A percentile compares a stretch with the other conserved stretches of the same genome.
Conservation (phyloP, 306 rosid species). For the Begonia masoniana region DNA sequence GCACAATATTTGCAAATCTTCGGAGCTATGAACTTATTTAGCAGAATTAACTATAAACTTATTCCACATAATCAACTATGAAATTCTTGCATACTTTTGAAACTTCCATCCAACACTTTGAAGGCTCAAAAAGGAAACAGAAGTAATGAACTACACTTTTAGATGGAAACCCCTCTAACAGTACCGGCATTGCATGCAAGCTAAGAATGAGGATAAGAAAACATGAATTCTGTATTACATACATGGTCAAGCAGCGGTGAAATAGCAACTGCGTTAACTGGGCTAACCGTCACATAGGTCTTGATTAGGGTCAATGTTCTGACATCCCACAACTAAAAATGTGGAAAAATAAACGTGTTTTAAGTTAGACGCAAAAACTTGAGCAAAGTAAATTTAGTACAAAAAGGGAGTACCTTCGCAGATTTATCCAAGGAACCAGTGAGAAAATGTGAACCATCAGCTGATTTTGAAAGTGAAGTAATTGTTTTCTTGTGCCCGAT, state of each 20-base stretch:
- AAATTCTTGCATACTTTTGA: no score
- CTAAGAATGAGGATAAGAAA: neutral
- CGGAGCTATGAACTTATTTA: no score
- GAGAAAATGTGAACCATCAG: slow-evolving; percentile 67
- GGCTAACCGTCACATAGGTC: slow-evolving; percentile 77
- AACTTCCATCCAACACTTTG: no score
- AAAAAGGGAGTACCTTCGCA: slow-evolving; percentile 40
- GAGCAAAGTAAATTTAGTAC: neutral
- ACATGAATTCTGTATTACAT: slow-evolving; percentile 15
- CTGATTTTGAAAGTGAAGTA: slow-evolving; percentile 59
- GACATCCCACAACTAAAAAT: slow-evolving; percentile 70
- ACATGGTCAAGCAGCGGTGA: slow-evolving; percentile 93
- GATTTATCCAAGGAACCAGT: slow-evolving; percentile 89
- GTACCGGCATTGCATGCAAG: no score
- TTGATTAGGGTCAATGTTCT: slow-evolving; percentile 76
- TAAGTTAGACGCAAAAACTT: neutral
- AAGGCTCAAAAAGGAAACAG: no score
- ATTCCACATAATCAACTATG: no score
- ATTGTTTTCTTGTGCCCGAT: slow-evolving; percentile 63
- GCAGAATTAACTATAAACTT: no score
- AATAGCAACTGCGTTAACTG: slow-evolving; percentile 93
- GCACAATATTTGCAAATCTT: no score
- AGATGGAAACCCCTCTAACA: no score
- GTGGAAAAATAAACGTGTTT: neutral
- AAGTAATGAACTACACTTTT: no score